Evolutionary conservation across 2,329 filamentous ascomycete genomes (phyloP), one percentile per base, ranked within the genome.

Genomic region (Colletotrichum falcatum): DNA sequence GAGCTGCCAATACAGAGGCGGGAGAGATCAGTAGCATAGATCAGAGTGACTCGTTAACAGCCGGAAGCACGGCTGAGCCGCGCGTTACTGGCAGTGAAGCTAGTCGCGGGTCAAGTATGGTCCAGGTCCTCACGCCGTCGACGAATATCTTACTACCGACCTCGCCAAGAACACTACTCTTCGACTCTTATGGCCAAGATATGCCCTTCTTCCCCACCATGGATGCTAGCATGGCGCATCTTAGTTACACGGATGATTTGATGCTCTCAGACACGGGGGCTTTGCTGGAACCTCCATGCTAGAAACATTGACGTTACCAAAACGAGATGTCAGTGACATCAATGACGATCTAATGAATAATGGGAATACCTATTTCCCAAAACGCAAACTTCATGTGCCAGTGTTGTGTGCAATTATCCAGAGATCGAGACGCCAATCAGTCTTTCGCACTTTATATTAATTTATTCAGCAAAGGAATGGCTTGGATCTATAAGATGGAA

Each of bases 121-220:
- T 71, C 1, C 67, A 73, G 35, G 62, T 61, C 3, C 54, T 74
- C 18, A 67, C 65, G 44, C 59, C 65, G 0, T 60, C 55, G 16
- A 70, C 72, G 0, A 73, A 74, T 9, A 73, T 73, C 23, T 54
- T 74, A 9, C 35, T 75, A 20, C 53, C 73, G 3, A 73, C 73
- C 62, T 76, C 74, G 3, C 75, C 75, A 6, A 62, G 74, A 9
- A 71, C 74, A 37, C 61, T 76, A 2, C 64, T 53, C 2, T 76
- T 76, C 46, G 75, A 75, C 26, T 73, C 74, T 7, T 74, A 73
- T 64, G 70, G 73, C 23, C 69, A 72, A 18, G 72, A 56, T 14
- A 65, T 75, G 55, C 74, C 72, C 18, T 67, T 75, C 46, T 77
- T 74, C 26, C 75, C 74, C 5, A 74, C 72, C 14, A 75, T 77